Evolutionary conservation across 768 basidiomycete species (phyloP).

Genomic region (Macrolepiota albuminosa): DNA sequence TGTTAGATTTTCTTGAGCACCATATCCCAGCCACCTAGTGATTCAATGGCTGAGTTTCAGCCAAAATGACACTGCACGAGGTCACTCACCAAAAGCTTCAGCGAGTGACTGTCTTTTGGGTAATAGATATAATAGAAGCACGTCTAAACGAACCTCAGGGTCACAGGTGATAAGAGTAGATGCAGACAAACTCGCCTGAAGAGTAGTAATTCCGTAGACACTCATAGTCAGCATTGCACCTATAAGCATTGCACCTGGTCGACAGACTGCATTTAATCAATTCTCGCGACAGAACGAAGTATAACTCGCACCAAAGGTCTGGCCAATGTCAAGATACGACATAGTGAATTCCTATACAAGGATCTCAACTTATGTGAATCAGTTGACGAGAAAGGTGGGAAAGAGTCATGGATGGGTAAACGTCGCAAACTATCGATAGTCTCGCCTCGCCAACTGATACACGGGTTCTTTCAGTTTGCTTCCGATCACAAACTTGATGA

Average conservation of each 20-base stretch:
- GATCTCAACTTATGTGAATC: neutral
- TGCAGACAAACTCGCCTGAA: slow-evolving; percentile 27
- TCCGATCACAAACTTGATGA: neutral
- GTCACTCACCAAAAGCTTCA: slow-evolving; percentile 31
- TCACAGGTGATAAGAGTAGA: neutral
- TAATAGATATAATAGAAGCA: slow-evolving; percentile 40
- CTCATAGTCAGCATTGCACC: slow-evolving; percentile 32
- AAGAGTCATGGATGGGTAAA: slow-evolving; percentile 6
- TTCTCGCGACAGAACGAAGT: neutral
- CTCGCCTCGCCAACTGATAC: neutral
- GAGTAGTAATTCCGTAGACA: slow-evolving; percentile 39
- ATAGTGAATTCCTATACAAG: neutral
- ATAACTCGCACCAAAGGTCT: slow-evolving; percentile 28
- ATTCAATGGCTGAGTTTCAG: neutral
- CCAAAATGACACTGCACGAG: neutral
- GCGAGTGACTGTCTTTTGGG: slow-evolving; percentile 28
- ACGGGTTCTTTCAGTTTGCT: neutral
- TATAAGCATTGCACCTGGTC: slow-evolving; percentile 32
- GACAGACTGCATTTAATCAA: neutral
- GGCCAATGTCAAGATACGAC: slow-evolving; percentile 14
- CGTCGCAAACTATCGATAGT: neutral
- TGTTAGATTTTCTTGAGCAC: slow-evolving; percentile 14
- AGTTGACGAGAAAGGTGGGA: slow-evolving; percentile 4
- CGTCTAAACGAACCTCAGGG: slow-evolving; percentile 18
- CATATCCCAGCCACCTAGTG: slow-evolving; percentile 30